phyloP scores from a whole-genome alignment of 2,329 filamentous ascomycete species.

The Cordyceps sp. region DNA sequence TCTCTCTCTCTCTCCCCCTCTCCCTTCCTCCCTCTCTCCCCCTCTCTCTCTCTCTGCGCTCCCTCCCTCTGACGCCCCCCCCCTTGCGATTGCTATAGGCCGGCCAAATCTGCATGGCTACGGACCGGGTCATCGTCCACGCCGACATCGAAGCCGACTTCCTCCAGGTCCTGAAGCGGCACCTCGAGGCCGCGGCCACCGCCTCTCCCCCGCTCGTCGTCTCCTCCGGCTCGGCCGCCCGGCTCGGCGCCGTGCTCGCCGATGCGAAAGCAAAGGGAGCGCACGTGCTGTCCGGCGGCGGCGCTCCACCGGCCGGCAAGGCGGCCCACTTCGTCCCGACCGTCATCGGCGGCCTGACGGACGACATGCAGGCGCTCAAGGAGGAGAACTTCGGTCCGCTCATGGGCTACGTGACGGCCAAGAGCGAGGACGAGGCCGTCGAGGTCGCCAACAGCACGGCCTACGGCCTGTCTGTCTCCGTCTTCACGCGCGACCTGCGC shows the following conservation, averaged over 20 bases:
- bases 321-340: background rate
- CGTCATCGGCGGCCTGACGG: background rate
- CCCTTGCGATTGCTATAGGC: too few relatives aligned
- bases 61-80: too few relatives aligned
- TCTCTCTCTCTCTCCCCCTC: too few relatives aligned
- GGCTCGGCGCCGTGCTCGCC: background rate
- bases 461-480: background rate
- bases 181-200: background rate
- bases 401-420: background rate
- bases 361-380: background rate
- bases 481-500: background rate
- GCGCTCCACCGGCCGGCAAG: background rate
- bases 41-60: too few relatives aligned
- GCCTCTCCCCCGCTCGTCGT: background rate
- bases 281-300: background rate
- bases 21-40: too few relatives aligned
- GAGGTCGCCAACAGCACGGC: background rate
- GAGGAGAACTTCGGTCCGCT: conserved; percentile 1
- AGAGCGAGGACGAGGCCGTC: background rate
- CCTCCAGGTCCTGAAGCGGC: too few relatives aligned
- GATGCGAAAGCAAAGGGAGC: background rate
- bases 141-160: background rate
- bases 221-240: background rate
- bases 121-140: conserved; percentile 36
- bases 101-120: conserved; percentile 61